A percentile compares a stretch with the other conserved stretches of the same genome.
These are phyloP conservation scores for Lavandula angustifolia DNA, from an alignment of 257 asterid genomes.

Conservation along the genomic window DNA sequence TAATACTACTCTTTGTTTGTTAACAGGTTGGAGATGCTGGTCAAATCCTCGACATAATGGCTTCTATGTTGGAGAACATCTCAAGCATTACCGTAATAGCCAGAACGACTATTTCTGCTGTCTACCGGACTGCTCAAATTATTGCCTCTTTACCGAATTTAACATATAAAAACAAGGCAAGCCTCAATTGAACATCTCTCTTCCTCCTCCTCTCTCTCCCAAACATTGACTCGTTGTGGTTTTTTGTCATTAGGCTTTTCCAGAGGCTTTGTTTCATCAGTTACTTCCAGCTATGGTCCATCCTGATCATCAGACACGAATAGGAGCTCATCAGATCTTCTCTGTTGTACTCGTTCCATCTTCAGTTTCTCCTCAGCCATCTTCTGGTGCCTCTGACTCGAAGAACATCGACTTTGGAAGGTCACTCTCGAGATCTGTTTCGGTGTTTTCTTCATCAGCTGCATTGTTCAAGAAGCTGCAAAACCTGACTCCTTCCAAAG, in stretches of 20 bases:
- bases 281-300: constrained; percentile 92
- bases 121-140: constrained; percentile 80
- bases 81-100: constrained; percentile 76
- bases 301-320: constrained; percentile 86
- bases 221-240: background rate
- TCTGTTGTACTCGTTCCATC: constrained; percentile 95
- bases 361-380: constrained; percentile 65
- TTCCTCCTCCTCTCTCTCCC: constrained; percentile 20
- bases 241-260: constrained; percentile 67
- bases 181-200: background rate
- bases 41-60: constrained; percentile 85
- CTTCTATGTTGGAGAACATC: constrained; percentile 83
- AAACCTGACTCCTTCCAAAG: constrained; percentile 45
- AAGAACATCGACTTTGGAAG: constrained; percentile 59
- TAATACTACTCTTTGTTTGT: constrained; percentile 18
- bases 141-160: constrained; percentile 67
- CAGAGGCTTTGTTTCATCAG: constrained; percentile 95
- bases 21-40: constrained; percentile 92
- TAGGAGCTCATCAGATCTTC: constrained; percentile 92
- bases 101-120: constrained; percentile 78
- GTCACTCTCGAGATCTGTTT: constrained; percentile 89
- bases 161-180: constrained; percentile 41
- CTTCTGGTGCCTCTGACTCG: constrained; percentile 37
- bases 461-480: constrained; percentile 83
- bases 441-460: constrained; percentile 95